Evolutionary conservation across 371 early-diverging fungal species (phyloP).

Genomic region (Rhizomucor miehei): DNA sequence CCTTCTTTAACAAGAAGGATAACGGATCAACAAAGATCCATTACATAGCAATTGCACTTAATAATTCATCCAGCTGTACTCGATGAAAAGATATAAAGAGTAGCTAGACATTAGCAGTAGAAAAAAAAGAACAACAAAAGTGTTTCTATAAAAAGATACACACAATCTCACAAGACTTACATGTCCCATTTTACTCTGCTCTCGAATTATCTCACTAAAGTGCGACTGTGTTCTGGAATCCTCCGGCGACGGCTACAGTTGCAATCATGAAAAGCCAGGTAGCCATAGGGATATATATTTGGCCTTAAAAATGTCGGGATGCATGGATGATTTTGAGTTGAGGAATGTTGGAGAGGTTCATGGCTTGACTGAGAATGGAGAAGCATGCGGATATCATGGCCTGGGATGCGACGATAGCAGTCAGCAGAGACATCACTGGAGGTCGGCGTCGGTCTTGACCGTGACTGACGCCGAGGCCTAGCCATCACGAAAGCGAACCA

Average conservation of each 20-base stretch:
- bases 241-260: constrained; percentile 35
- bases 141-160: constrained; percentile 26
- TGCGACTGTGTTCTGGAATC: constrained; percentile 35
- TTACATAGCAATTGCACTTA: too few species aligned
- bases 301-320: constrained; percentile 30
- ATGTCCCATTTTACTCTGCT: too few species aligned
- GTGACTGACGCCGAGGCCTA: too few species aligned
- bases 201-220: constrained; percentile 25
- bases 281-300: constrained; percentile 54
- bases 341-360: constrained; percentile 53
- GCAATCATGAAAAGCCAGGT: constrained; percentile 45
- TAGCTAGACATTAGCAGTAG: too few species aligned
- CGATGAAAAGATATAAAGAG: too few species aligned
- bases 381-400: constrained; percentile 57
- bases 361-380: constrained; percentile 55
- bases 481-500: constrained; percentile 19
- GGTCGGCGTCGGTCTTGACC: too few species aligned
- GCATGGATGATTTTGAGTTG: constrained; percentile 48
- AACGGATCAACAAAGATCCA: too few species aligned
- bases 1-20: too few species aligned
- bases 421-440: constrained; percentile 46
- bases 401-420: constrained; percentile 61
- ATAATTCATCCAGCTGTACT: too few species aligned
- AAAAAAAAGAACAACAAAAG: too few species aligned
- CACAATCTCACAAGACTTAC: constrained; percentile 19